Percentiles rank a stretch among this genome's conserved stretches.
phyloP scores from a whole-genome alignment of 768 basidiomycete genomes.

The Agrocybe pediades region DNA sequence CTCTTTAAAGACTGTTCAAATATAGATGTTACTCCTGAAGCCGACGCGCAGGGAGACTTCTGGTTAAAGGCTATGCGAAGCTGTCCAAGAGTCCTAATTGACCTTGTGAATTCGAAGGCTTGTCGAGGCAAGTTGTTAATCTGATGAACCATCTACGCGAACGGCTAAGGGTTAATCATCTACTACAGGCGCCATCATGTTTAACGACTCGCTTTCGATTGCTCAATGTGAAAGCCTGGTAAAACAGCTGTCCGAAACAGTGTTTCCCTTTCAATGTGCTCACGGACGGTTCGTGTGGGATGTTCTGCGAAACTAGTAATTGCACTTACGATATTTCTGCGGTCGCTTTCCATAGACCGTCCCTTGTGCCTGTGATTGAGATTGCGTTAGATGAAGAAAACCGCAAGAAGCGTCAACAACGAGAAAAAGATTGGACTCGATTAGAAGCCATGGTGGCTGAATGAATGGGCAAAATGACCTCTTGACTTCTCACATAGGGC shows the following conservation, averaged over 20 bases:
- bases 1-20: constrained; percentile 24
- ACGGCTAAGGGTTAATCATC: not conserved
- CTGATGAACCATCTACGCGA: not conserved
- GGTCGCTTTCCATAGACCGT: constrained; percentile 33
- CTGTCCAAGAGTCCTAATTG: constrained; percentile 83
- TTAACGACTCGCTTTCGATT: constrained; percentile 76
- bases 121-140: constrained; percentile 71
- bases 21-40: constrained; percentile 23
- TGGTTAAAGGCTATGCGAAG: constrained; percentile 79
- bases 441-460: constrained; percentile 22
- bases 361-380: constrained; percentile 40
- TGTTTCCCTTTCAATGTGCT: constrained; percentile 94
- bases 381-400: constrained; percentile 17
- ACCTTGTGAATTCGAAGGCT: constrained; percentile 92
- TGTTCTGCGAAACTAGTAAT: constrained; percentile 8
- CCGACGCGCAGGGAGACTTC: constrained; percentile 29
- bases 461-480: constrained; percentile 10
- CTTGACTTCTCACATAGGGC: constrained; percentile 11
- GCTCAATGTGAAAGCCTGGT: constrained; percentile 76
- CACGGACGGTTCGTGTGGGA: constrained; percentile 72
- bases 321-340: constrained; percentile 7
- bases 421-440: constrained; percentile 27
- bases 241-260: constrained; percentile 63
- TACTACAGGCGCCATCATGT: constrained; percentile 90
- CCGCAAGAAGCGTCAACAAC: constrained; percentile 17